Percentiles rank a stretch among this genome's conserved stretches.
Evolutionary conservation across 148 eudicot species (phyloP).

Genomic region (Persicaria tinctoria): DNA sequence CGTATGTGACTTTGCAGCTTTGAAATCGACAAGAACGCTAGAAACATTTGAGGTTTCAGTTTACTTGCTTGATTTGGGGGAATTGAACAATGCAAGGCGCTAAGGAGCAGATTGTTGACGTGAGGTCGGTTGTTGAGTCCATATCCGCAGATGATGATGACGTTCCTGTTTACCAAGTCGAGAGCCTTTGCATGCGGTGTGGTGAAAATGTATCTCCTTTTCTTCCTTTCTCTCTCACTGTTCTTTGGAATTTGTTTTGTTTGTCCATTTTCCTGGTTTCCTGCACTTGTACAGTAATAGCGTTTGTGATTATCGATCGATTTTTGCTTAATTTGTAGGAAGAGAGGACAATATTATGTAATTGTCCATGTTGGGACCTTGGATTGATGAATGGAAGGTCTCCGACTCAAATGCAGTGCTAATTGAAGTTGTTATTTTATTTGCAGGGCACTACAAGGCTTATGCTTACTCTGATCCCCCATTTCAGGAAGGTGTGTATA

Average conservation of each 20-base stretch:
- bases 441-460: conserved; percentile 74
- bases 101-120: conserved; percentile 42
- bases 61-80: background rate
- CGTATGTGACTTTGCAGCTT: background rate
- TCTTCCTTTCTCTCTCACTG: conserved; percentile 8
- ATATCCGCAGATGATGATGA: conserved; percentile 46
- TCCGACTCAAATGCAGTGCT: background rate
- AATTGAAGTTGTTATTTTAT: conserved; percentile 10
- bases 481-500: conserved; percentile 67
- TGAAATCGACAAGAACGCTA: conserved; percentile 10
- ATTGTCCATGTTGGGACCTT: background rate
- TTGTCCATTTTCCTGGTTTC: too few species aligned
- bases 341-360: background rate
- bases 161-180: conserved; percentile 66
- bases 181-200: conserved; percentile 95
- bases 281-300: too few species aligned
- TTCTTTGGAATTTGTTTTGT: background rate
- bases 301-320: background rate
- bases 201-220: conserved; percentile 45
- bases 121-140: conserved; percentile 68
- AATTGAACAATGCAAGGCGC: conserved; percentile 24
- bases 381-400: background rate
- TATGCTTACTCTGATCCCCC: conserved; percentile 71
- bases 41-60: background rate
- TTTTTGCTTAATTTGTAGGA: background rate